Evolutionary conservation across 148 eudicot species (phyloP), one percentile per base, ranked within the genome.

Genomic region (Nepenthes mirabilis): DNA sequence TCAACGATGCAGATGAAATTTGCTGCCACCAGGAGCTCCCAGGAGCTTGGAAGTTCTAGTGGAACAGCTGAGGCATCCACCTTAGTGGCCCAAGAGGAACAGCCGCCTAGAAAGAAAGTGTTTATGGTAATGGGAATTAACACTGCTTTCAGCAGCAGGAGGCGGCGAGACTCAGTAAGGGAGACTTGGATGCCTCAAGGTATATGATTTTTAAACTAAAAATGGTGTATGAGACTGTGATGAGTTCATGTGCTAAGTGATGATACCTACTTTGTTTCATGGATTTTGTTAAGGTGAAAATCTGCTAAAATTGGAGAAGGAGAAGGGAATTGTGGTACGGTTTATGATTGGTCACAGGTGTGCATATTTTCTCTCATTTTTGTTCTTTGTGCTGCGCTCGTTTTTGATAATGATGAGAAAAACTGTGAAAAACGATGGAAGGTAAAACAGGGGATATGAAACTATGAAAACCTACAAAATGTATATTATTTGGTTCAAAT

Each of bases 131-230:
- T 93, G 65, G 98, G 98, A 36, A 86, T 93, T 40, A 88, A 93
- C 70, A 93, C 98, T 65, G 98, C 96, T 73, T 93, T 93, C 69
- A 93, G 96, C 68, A 93, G 98, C 66, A 77, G 98, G 65, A 93
- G 74, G 68, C 83, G 96, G 50, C 96, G 98, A 32, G 98, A 93
- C 80, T 93, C 98, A 1, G 86, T 93, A 9, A 74, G 98, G 62
- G 83, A 82, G 63, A 83, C 95, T 67, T 93, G 98, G 98, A 93
- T 93, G 98, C 98, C 98, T 70, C 94, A 86, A 82, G 98, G 98
- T 88, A 70, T 37, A 23, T 40, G 47, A 36, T 36, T 55, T 10
- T 49, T 14, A 50, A 40, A 34, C 57, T 59, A 13, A 1, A 65
- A 14, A 10, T 14, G 23, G 2, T 58, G 9, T 14, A 23, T 55